Evolutionary conservation across 116 monocot genomes (phyloP), one percentile per base, ranked within the genome.

Genomic region (Posidonia oceanica): DNA sequence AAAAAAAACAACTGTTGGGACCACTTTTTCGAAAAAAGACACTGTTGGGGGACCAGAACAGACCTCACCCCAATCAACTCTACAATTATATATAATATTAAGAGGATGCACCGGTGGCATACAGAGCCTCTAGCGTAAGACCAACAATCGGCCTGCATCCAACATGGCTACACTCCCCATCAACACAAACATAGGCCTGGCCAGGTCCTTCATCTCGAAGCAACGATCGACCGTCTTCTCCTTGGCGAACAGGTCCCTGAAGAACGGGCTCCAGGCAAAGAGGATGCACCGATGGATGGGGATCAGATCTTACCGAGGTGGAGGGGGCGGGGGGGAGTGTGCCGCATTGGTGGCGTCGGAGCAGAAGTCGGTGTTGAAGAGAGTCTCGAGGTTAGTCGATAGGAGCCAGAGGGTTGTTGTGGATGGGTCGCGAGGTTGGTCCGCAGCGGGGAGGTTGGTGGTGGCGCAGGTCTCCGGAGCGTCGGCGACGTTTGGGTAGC

Each of bases 251-350:
- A 80, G 14, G 29, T 69, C 68, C 39, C 73, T 69, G 66, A 94
- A 86, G 79, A 85, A 94, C 68, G 88, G 82, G 78, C 94, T 87
- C 20, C 94, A 79, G 2, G 90, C 77, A 18, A 80, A 78, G 58
- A 94, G 87, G 53, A 94, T 67, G 83, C 85, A 87, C 10, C 90
- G 80, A 82, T 94, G 90, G 75, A 83, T 78, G 10, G 64, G 61
- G 51, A 94, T 41, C 36, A n/a, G n/a, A n/a, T n/a, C n/a, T n/a
- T 81, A 74, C 16, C 62, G 68, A 11, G 64, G 55, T 5, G 52
- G 65, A 15, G 68, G 61, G 64, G 36, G 36, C 63, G 76, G 64
- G 69, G 63, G 17, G 69, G 66, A 39, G 12, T 21, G 69, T 42
- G 71, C 71, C 68, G 37, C 18, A 77, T 83, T 79, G 74, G 44